Evolutionary conservation across 2,329 filamentous ascomycete genomes (phyloP).

Genomic region (Lachnellula occidentalis): DNA sequence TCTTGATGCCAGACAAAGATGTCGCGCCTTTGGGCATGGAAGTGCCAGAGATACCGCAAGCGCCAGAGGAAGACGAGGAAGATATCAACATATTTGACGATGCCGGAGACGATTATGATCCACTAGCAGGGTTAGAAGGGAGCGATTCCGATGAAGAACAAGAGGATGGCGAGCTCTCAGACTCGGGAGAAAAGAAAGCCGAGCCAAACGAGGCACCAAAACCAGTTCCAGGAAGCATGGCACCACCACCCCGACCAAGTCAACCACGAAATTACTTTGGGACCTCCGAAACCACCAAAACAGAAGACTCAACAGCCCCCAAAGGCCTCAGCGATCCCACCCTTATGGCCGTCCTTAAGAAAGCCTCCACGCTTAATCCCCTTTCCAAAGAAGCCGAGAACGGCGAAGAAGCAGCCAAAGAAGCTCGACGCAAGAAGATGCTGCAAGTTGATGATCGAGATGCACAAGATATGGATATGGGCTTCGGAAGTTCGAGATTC

Average conservation of each 20-base stretch:
- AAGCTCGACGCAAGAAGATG: slow-evolving; percentile 68
- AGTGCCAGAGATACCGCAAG: slow-evolving; percentile 50
- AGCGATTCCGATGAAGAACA: slow-evolving; percentile 38
- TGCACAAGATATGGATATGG: slow-evolving; percentile 87
- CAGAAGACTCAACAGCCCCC: slow-evolving; percentile 32
- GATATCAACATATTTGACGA: slow-evolving; percentile 62
- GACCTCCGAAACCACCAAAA: slow-evolving; percentile 37
- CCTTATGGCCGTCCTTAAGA: slow-evolving; percentile 78
- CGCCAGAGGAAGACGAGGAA: slow-evolving; percentile 45
- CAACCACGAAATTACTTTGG: slow-evolving; percentile 55
- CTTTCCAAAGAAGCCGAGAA: slow-evolving; percentile 35
- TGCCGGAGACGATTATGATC: slow-evolving; percentile 62
- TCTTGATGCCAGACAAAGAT: slow-evolving; percentile 49
- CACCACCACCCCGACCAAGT: slow-evolving; percentile 40
- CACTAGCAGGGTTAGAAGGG: slow-evolving; percentile 51
- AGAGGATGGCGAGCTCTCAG: slow-evolving; percentile 27
- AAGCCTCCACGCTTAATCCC: slow-evolving; percentile 63
- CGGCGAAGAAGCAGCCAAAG: slow-evolving; percentile 48
- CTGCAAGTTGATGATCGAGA: slow-evolving; percentile 71
- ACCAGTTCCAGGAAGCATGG: slow-evolving; percentile 33
- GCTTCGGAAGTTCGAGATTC: slow-evolving; percentile 82
- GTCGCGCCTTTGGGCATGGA: slow-evolving; percentile 59
- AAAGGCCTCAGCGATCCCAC: slow-evolving; percentile 66
- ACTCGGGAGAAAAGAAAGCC: slow-evolving; percentile 6
- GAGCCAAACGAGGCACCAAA: slow-evolving; percentile 2